Percentiles rank a stretch among this genome's conserved stretches.
phyloP scores from a whole-genome alignment of 1,284 basidiomycete species.

The Chalciporus sp. region DNA sequence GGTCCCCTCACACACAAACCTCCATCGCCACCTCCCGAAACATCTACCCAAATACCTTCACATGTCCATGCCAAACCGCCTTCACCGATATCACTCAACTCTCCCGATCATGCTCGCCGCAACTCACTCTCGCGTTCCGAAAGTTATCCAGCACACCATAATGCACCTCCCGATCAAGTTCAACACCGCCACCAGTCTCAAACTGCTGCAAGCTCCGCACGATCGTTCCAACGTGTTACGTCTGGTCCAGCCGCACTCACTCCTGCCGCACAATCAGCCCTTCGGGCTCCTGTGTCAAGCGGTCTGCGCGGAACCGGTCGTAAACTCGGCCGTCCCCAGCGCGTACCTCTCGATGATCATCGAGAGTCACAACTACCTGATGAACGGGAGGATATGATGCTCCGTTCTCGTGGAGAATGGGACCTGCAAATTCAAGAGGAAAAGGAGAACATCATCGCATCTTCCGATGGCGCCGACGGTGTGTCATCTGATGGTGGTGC shows the following conservation, averaged over 20 bases:
- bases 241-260: constrained; percentile 53
- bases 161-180: constrained; percentile 20
- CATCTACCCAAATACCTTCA: constrained; percentile 22
- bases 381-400: constrained; percentile 38
- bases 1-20: constrained; percentile 24
- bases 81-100: constrained; percentile 38
- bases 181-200: constrained; percentile 28
- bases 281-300: constrained; percentile 31
- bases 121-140: constrained; percentile 67
- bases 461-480: constrained; percentile 29
- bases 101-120: constrained; percentile 41
- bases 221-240: constrained; percentile 60
- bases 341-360: constrained; percentile 44
- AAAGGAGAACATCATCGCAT: constrained; percentile 33
- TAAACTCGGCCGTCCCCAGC: constrained; percentile 41
- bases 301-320: constrained; percentile 38
- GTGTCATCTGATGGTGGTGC: constrained; percentile 27
- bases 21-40: constrained; percentile 26
- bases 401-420: constrained; percentile 31
- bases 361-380: constrained; percentile 40
- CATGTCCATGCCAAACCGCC: constrained; percentile 31
- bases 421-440: constrained; percentile 32
- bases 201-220: constrained; percentile 30
- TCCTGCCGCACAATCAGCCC: constrained; percentile 31
- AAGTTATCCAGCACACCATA: constrained; percentile 43